These are phyloP conservation scores for Suillus discolor DNA, from an alignment of 768 basidiomycete genomes.

Conservation along the genomic window DNA sequence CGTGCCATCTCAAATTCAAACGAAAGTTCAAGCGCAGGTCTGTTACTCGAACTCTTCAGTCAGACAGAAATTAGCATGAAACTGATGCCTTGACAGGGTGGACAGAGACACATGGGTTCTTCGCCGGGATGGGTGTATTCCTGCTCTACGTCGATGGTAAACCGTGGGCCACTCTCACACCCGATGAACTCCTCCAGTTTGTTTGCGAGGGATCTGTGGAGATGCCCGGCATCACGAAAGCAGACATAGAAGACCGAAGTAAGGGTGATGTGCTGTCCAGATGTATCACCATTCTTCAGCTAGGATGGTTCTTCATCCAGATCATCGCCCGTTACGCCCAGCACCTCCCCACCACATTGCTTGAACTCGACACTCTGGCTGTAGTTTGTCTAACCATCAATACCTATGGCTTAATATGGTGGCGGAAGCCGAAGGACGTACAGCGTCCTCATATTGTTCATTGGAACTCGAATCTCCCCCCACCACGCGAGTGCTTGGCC, in stretches of 20 bases:
- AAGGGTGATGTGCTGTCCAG: background rate
- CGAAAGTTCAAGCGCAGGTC: background rate
- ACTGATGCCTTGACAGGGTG: background rate
- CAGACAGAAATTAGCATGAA: background rate
- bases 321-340: too few relatives aligned
- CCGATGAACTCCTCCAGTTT: background rate
- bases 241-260: background rate
- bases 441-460: background rate
- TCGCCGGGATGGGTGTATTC: background rate
- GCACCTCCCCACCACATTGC: background rate
- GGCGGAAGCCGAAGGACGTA: background rate
- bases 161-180: background rate
- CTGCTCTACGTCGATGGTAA: background rate
- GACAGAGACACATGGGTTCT: background rate
- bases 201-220: background rate
- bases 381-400: background rate
- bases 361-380: background rate
- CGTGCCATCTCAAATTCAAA: background rate
- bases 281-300: background rate
- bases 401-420: background rate
- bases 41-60: background rate
- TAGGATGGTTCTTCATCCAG: too few relatives aligned
- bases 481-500: background rate
- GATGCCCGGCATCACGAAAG: background rate
- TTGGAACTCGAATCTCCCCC: background rate